A percentile compares a stretch with the other conserved stretches of the same genome.
phyloP scores from a whole-genome alignment of 2,329 filamentous ascomycete species.

The Aspergillus pseudoglaucus region DNA sequence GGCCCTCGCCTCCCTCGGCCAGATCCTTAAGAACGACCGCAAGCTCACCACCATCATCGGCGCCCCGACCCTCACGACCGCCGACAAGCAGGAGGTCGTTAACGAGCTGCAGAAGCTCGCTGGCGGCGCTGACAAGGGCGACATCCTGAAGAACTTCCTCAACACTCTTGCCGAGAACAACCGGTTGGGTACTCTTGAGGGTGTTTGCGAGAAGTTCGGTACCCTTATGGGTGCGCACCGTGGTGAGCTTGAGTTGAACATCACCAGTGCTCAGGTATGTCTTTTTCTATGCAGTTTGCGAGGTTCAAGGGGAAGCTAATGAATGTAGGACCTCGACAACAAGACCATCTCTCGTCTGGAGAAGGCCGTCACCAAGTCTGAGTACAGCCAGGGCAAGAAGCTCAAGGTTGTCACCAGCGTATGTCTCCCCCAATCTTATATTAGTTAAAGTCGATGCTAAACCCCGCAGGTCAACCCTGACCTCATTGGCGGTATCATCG shows the following conservation, averaged over 20 bases:
- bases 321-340: conserved; percentile 67
- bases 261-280: conserved; percentile 82
- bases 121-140: conserved; percentile 60
- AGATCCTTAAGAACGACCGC: conserved; percentile 70
- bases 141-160: conserved; percentile 92
- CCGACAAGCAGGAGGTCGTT: conserved; percentile 82
- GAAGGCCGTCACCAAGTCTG: conserved; percentile 78
- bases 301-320: conserved; percentile 2
- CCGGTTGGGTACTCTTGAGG: conserved; percentile 73
- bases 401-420: conserved; percentile 93
- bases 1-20: conserved; percentile 64
- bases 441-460: not conserved
- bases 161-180: conserved; percentile 91
- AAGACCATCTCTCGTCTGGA: conserved; percentile 83
- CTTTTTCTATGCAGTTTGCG: not conserved
- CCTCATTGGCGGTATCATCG: conserved; percentile 85
- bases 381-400: conserved; percentile 89
- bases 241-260: conserved; percentile 87
- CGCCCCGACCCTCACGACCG: conserved; percentile 68
- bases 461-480: conserved; percentile 76
- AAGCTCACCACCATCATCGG: conserved; percentile 72
- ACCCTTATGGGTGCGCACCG: conserved; percentile 80
- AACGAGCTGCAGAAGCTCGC: conserved; percentile 80
- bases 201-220: conserved; percentile 79
- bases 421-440: conserved; percentile 21